phyloP scores from a whole-genome alignment of 257 asterid genomes.

The Capsicum baccatum region DNA sequence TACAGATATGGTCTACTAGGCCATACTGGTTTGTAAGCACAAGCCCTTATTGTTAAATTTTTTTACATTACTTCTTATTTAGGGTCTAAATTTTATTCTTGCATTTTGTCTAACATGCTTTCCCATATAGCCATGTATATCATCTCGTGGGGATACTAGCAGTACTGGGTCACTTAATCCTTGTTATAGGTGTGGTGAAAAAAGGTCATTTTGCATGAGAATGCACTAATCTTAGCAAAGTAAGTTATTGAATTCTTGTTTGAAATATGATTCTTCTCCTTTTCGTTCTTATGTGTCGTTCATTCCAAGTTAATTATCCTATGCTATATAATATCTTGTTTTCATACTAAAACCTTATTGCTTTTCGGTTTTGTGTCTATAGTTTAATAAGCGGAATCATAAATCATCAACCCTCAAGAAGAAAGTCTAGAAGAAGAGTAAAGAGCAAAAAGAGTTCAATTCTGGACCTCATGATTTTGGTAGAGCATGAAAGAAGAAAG shows the following conservation, averaged over 20 bases:
- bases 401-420: slow-evolving; percentile 70
- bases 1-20: slow-evolving; percentile 88
- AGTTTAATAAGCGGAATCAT: slow-evolving; percentile 61
- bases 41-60: neutral
- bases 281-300: neutral
- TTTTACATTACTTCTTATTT: neutral
- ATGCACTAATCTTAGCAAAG: slow-evolving; percentile 51
- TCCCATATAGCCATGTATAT: slow-evolving; percentile 58
- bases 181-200: slow-evolving; percentile 74
- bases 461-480: slow-evolving; percentile 61
- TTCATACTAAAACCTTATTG: neutral
- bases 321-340: neutral
- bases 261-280: neutral
- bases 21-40: slow-evolving; percentile 89
- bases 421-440: slow-evolving; percentile 50
- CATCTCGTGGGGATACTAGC: slow-evolving; percentile 45
- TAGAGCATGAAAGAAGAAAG: slow-evolving; percentile 42
- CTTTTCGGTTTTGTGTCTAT: slow-evolving; percentile 14
- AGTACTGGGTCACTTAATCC: slow-evolving; percentile 44
- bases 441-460: slow-evolving; percentile 45
- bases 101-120: neutral
- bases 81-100: neutral
- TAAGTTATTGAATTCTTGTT: neutral
- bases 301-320: neutral
- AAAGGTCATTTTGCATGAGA: slow-evolving; percentile 96